These are phyloP conservation scores for Gossypium trilobum DNA, from an alignment of 441 rosid genomes.

Conservation along the genomic window DNA sequence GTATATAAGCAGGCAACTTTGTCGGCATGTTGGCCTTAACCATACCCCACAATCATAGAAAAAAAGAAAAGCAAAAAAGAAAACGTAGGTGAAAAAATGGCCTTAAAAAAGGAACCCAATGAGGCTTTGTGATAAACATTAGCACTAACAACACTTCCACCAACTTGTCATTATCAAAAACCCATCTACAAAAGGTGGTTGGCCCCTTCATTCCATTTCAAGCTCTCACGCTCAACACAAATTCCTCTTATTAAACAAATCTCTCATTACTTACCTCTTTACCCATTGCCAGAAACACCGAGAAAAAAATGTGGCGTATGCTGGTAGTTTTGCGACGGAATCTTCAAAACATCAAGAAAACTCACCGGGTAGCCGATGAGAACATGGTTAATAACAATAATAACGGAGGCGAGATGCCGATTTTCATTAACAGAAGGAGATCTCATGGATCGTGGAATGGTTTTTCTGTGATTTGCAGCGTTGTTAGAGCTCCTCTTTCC, in stretches of 20 bases:
- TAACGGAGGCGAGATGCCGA: conserved; percentile 25
- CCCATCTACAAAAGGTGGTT: conserved; percentile 3
- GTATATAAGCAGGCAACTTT: conserved; percentile 21
- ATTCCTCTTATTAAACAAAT: not conserved
- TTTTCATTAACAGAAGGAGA: conserved; percentile 12
- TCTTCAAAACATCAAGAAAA: conserved; percentile 43
- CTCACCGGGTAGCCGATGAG: conserved; percentile 64
- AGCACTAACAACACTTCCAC: conserved; percentile 36
- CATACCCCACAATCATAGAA: conserved; percentile 24
- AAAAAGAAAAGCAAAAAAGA: not conserved
- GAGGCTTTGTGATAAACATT: conserved; percentile 27
- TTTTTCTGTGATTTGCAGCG: conserved; percentile 24
- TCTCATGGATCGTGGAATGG: conserved; percentile 21
- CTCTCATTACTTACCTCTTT: too few relatives aligned
- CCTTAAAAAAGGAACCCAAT: conserved; percentile 24
- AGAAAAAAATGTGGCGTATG: conserved; percentile 33
- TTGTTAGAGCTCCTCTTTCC: conserved; percentile 32
- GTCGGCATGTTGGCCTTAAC: conserved; percentile 30
- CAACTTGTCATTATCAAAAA: conserved; percentile 31
- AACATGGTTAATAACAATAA: conserved; percentile 23
- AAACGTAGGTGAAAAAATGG: conserved; percentile 10
- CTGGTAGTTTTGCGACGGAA: conserved; percentile 30
- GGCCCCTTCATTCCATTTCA: not conserved
- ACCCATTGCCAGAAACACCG: not conserved
- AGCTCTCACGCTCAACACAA: not conserved